A percentile compares a stretch with the other conserved stretches of the same genome.
Evolutionary conservation across 78 protist species (phyloP).

Genomic region (Creolimax fragrantissima): DNA sequence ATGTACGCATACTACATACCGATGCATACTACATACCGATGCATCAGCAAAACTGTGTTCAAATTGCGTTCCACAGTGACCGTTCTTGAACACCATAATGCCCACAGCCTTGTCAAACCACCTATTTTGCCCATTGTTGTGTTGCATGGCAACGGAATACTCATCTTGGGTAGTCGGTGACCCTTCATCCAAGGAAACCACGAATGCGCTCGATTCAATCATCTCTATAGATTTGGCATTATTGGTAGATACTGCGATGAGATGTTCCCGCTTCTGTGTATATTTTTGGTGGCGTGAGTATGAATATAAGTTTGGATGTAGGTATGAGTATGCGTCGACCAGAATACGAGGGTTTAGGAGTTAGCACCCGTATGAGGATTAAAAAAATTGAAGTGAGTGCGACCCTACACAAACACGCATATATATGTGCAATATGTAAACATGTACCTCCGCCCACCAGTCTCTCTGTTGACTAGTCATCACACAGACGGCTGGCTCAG

Average conservation of each 20-base stretch:
- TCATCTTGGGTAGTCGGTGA: not conserved
- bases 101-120: not conserved
- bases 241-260: not conserved
- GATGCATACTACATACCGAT: not conserved
- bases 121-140: not conserved
- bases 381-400: too few relatives aligned
- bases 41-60: not conserved
- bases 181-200: not conserved
- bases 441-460: not conserved
- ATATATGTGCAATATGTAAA: too few relatives aligned
- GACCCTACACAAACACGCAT: too few relatives aligned
- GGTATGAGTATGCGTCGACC: too few relatives aligned
- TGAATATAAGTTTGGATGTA: too few relatives aligned
- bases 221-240: not conserved
- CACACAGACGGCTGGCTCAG: not conserved
- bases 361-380: too few relatives aligned
- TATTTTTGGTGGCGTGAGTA: too few relatives aligned
- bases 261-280: not conserved
- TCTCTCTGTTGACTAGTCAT: not conserved
- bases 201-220: not conserved
- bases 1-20: too few relatives aligned
- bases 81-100: not conserved
- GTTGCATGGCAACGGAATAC: not conserved
- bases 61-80: not conserved
- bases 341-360: too few relatives aligned